Base-by-base conservation (phyloP, 176 grass and related monocot species). In the Aegilops umbellulata region DNA sequence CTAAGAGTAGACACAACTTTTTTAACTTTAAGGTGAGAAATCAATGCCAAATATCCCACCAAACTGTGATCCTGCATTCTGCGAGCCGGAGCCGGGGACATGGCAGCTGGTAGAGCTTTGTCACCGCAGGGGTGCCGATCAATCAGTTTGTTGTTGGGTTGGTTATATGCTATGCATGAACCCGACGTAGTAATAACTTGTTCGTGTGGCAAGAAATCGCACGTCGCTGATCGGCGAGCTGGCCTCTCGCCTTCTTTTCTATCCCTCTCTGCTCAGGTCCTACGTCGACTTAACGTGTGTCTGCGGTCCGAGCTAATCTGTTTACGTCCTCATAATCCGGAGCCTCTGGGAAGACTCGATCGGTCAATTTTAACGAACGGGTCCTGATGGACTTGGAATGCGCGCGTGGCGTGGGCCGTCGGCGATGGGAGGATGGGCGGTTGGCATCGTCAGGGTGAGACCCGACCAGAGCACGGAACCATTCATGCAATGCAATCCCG, bases 131-230 rank as follows among this genome's bases (percentile, higher is more conserved):
- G 49, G 34, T 16, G 19, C 20, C 20, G 7, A 47, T 70, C 80
- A 42, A 67, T 87, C 31, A 58, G 60, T 88, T 83, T 64, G 81
- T 88, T 79, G 81, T 88, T 84, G 81, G 2, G 87, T 49, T 84
- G 53, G 74, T 84, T 88, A 53, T 88, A 51, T 47, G 44, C 44
- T 51, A 79, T 84, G 81, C 87, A 84, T 84, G 75, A 88, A 60
- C 42, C 10, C 38, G 81, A 88, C 74, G 87, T 87, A 9, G 53
- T 22, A n/a, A 38, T 55, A 29, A 65, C 85, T 87, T 87, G 55
- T 11, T 81, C 9, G 46, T 35, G 58, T 15, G 29, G 41, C 85
- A 25, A 25, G 0, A 58, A 58, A 58, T 58, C 53, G 0, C 17
- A 58, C 53, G 53, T 58, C 53, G 53, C 53, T 0, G 53, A 0